Percentiles rank a stretch among this genome's conserved stretches.
Conservation (phyloP, 78 protist species). For the Cavenderia fasciculata region DNA sequence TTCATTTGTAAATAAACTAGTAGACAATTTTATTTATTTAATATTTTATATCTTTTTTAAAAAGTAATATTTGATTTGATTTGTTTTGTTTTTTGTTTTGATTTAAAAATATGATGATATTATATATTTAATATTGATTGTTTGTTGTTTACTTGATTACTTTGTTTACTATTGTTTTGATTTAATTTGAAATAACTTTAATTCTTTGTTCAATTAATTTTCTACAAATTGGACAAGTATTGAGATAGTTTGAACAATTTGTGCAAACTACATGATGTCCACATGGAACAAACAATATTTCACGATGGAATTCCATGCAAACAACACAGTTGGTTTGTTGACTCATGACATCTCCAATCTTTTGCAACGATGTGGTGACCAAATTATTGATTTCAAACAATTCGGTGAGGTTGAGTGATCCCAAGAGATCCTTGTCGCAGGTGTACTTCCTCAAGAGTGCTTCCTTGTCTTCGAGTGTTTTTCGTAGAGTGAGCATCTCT, state of each 20-base stretch:
- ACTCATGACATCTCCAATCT: background rate
- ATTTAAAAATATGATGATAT: too few species aligned
- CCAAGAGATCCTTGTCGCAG: background rate
- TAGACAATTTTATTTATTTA: too few species aligned
- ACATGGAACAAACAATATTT: slow-evolving; percentile 11
- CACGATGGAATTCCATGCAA: background rate
- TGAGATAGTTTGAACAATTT: background rate
- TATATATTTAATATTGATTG: too few species aligned
- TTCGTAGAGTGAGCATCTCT: too few species aligned
- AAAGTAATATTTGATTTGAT: too few species aligned
- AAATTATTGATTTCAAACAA: background rate
- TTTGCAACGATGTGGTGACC: background rate
- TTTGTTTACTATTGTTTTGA: too few species aligned
- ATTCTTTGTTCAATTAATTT: background rate
- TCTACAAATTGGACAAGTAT: slow-evolving; percentile 17
- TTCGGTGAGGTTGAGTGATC: background rate
- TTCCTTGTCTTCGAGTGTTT: background rate
- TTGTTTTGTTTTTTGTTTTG: too few species aligned
- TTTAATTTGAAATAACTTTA: slow-evolving; percentile 29
- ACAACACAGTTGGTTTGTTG: background rate
- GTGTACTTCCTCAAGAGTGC: background rate
- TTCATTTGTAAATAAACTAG: too few species aligned
- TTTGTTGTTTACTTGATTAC: too few species aligned
- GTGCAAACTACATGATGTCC: background rate
- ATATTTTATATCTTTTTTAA: too few species aligned